A percentile compares a stretch with the other conserved stretches of the same genome.
phyloP scores from a whole-genome alignment of 768 basidiomycete species.

The Tricholoma furcatifolium region DNA sequence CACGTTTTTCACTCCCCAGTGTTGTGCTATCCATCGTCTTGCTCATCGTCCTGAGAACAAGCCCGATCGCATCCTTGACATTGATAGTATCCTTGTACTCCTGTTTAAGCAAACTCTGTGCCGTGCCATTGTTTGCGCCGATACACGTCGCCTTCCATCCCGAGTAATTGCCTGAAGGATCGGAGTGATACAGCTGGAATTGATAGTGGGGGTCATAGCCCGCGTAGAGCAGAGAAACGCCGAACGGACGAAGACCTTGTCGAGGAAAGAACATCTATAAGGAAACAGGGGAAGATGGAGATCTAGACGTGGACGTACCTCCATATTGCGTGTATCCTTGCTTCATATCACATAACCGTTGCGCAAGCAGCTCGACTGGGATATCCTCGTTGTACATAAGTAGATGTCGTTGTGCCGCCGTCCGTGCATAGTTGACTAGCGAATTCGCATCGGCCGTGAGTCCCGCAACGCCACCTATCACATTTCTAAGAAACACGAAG shows the following conservation, averaged over 20 bases:
- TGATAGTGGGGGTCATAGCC: conserved; percentile 95
- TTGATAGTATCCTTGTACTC: conserved; percentile 96
- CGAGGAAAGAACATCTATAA: neutral
- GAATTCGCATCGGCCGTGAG: conserved; percentile 98
- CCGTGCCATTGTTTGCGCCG: conserved; percentile 97
- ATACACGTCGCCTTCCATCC: conserved; percentile 99
- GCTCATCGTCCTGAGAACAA: conserved; percentile 94
- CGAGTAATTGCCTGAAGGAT: conserved; percentile 97
- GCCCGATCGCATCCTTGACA: conserved; percentile 88
- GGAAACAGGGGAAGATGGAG: neutral
- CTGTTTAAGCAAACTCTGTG: conserved; percentile 93
- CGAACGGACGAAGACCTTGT: conserved; percentile 92
- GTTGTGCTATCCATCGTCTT: conserved; percentile 99
- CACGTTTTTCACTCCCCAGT: conserved; percentile 92
- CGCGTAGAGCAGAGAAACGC: conserved; percentile 94
- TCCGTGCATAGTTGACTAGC: conserved; percentile 90
- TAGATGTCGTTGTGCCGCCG: conserved; percentile 87
- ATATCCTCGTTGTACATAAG: conserved; percentile 95
- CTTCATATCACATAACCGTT: conserved; percentile 94
- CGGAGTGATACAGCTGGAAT: conserved; percentile 98
- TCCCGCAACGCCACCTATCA: conserved; percentile 93
- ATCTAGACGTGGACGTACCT: conserved; percentile 45
- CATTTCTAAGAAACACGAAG: conserved; percentile 59
- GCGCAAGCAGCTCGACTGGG: conserved; percentile 93
- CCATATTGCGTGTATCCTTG: conserved; percentile 98